Evolutionary conservation across 192 early-diverging fungal genomes (phyloP).

Genomic region (Paraglomus brasilianum): DNA sequence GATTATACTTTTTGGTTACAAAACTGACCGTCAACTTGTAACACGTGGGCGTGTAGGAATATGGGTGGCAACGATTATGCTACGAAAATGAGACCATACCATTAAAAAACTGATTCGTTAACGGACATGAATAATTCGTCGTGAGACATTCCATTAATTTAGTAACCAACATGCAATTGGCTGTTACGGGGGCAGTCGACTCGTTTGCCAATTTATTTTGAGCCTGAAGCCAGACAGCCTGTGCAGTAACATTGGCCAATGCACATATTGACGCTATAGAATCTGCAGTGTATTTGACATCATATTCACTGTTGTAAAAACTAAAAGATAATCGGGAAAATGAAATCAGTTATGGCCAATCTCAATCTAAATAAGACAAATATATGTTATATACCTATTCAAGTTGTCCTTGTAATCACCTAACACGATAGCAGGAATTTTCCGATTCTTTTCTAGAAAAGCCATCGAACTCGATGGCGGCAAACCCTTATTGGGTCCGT

Average conservation of each 20-base stretch:
- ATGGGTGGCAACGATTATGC: too few species aligned
- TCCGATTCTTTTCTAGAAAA: constrained; percentile 59
- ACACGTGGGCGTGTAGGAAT: too few species aligned
- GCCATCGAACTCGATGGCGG: constrained; percentile 74
- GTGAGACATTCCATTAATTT: constrained; percentile 63
- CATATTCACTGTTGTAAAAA: constrained; percentile 66
- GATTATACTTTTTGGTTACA: background rate
- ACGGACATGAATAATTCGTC: constrained; percentile 63
- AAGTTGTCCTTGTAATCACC: constrained; percentile 59
- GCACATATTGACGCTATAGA: constrained; percentile 54
- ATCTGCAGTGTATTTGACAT: constrained; percentile 39
- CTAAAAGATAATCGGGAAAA: too few species aligned
- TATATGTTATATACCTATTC: constrained; percentile 42
- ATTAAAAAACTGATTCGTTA: constrained; percentile 46
- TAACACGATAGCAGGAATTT: constrained; percentile 64
- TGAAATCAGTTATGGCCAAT: constrained; percentile 1
- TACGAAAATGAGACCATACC: constrained; percentile 32
- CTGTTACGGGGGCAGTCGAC: constrained; percentile 49
- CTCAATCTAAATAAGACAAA: constrained; percentile 11
- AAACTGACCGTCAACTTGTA: background rate
- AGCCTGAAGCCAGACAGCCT: constrained; percentile 54
- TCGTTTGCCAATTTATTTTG: constrained; percentile 32
- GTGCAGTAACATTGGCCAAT: constrained; percentile 59
- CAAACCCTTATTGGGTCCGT: constrained; percentile 46
- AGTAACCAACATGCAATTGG: constrained; percentile 55